Percentiles rank a stretch among this genome's conserved stretches.
Conservation (phyloP, 2,329 filamentous ascomycete genomes). For the Graphilbum fragrans region DNA sequence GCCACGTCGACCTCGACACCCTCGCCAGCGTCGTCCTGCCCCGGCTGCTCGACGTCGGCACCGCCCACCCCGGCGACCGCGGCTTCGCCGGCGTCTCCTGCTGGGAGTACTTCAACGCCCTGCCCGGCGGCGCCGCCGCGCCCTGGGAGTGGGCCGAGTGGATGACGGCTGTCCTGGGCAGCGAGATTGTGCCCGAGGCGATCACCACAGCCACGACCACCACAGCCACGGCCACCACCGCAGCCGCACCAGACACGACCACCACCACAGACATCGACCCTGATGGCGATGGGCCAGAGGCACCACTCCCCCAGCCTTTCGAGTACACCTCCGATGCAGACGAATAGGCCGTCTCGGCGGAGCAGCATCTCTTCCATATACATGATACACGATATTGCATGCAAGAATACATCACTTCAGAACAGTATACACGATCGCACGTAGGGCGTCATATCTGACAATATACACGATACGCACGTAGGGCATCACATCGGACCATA, state of each 20-base stretch:
- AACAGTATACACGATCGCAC: too few relatives aligned
- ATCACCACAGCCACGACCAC: neutral
- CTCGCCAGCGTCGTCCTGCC: slow-evolving; percentile 42
- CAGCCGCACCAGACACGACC: neutral
- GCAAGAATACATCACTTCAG: too few relatives aligned
- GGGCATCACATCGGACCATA: too few relatives aligned
- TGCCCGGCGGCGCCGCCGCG: slow-evolving; percentile 42
- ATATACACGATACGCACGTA: too few relatives aligned
- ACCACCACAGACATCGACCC: neutral
- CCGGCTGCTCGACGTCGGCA: slow-evolving; percentile 11
- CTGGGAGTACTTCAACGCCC: slow-evolving; percentile 74
- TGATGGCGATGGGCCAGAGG: neutral
- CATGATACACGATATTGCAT: too few relatives aligned
- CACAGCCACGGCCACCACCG: neutral
- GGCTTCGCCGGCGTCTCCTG: slow-evolving; percentile 70
- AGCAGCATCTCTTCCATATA: too few relatives aligned
- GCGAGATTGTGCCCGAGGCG: neutral
- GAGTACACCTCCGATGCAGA: too few relatives aligned
- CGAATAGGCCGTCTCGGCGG: too few relatives aligned
- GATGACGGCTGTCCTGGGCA: slow-evolving; percentile 36
- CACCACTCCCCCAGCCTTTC: neutral
- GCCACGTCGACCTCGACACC: slow-evolving; percentile 46
- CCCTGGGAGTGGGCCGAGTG: slow-evolving; percentile 65
- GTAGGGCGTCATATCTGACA: too few relatives aligned
- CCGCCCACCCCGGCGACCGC: neutral